Evolutionary conservation across 2,329 filamentous ascomycete genomes (phyloP), one percentile per base, ranked within the genome.

Genomic region (Ophiocordyceps camponoti-rufipedis): DNA sequence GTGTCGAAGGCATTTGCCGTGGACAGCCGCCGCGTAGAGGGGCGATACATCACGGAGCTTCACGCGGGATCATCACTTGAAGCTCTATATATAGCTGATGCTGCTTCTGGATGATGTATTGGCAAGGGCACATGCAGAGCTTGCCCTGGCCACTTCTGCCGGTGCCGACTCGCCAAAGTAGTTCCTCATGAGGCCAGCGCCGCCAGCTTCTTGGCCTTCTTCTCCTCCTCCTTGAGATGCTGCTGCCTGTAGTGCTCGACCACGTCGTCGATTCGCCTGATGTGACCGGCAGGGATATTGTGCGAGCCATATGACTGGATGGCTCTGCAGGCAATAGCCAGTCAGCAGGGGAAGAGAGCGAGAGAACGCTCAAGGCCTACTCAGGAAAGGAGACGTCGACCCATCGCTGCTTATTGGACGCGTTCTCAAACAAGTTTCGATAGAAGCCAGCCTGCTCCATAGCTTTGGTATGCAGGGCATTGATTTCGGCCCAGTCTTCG

Each of bases 371-470:
- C 11, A 1, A n/a, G 10, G 70, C 72, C 49, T 67, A 78, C 74
- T 78, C 74, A 41, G 74, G 74, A 51, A 61, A 74, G 52, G 68
- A 66, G 51, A 77, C 64, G 49, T 77, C 71, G 52, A 72, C 60
- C 51, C 65, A 65, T 50, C 55, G 56, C 57, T 65, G 66, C 56
- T 64, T 65, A 52, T 61, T 56, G 33, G 56, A 58, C 45, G 58
- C 61, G 52, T 69, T 63, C 52, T 66, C 58, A 52, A 77, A 68
- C 44, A 78, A 63, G 52, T 75, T 70, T 55, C 68, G 71, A 62
- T 78, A 73, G 56, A 65, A 70, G 41, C 70, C 70, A 41, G 74
- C 74, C 62, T 76, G 71, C 56, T 77, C 68, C 51, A 70, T 54
- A 19, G 67, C 59, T 46, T 66, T 65, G 39, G 69, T 71, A 59